Evolutionary conservation across 2,329 filamentous ascomycete species (phyloP).

Genomic region (Pseudocercospora pini-densiflorae): DNA sequence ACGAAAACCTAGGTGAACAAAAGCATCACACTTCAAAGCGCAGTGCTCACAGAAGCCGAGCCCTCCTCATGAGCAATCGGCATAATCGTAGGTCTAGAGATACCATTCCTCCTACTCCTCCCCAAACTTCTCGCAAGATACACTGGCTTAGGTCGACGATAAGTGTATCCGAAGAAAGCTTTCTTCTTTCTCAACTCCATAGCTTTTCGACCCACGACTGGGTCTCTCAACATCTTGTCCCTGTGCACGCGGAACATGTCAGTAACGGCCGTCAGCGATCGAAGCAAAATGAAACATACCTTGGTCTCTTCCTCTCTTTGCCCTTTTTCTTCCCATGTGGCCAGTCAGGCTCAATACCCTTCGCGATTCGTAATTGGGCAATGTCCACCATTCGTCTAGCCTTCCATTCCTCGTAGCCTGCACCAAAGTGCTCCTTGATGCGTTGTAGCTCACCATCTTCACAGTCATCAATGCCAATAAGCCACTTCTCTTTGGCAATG

Average conservation of each 20-base stretch:
- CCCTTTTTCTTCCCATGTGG: slow-evolving; percentile 33
- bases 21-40: background rate
- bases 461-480: slow-evolving; percentile 38
- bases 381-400: slow-evolving; percentile 33
- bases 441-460: slow-evolving; percentile 36
- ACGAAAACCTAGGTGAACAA: background rate
- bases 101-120: slow-evolving; percentile 22
- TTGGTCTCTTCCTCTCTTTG: slow-evolving; percentile 75
- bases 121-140: slow-evolving; percentile 24
- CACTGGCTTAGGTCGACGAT: slow-evolving; percentile 55
- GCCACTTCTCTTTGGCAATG: slow-evolving; percentile 33
- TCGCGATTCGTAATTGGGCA: slow-evolving; percentile 27
- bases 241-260: background rate
- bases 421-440: slow-evolving; percentile 39
- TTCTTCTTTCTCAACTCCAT: slow-evolving; percentile 79
- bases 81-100: slow-evolving; percentile 33
- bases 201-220: slow-evolving; percentile 66
- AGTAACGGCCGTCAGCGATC: background rate
- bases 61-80: slow-evolving; percentile 22
- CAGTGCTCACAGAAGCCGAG: background rate
- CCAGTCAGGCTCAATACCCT: slow-evolving; percentile 17
- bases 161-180: slow-evolving; percentile 90
- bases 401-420: slow-evolving; percentile 37
- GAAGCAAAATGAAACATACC: slow-evolving; percentile 39
- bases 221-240: slow-evolving; percentile 84